Percentiles rank a stretch among this genome's conserved stretches.
Evolutionary conservation across 2,329 filamentous ascomycete species (phyloP).

Genomic region (Myrmaecium sp.): DNA sequence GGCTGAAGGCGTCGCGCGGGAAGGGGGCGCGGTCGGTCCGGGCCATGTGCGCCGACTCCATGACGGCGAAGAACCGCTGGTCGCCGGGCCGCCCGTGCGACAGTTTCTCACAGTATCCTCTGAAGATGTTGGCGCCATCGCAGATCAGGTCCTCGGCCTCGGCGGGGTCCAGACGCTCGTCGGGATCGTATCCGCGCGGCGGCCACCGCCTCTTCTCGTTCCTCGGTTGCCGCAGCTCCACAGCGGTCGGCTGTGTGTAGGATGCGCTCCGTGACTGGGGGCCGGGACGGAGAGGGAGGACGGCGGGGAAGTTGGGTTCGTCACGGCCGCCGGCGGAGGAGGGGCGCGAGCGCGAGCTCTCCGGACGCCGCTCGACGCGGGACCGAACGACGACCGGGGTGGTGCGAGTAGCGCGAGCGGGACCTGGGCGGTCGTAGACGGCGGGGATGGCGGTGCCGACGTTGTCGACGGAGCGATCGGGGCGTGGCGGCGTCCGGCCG

Average conservation of each 20-base stretch:
- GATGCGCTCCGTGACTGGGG: neutral
- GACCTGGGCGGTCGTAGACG: too few relatives aligned
- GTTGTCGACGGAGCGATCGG: too few relatives aligned
- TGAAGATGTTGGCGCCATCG: slow-evolving; percentile 22
- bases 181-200: slow-evolving; percentile 18
- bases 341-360: slow-evolving; percentile 6
- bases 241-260: slow-evolving; percentile 5
- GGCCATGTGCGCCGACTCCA: slow-evolving; percentile 19
- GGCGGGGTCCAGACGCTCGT: slow-evolving; percentile 14
- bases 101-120: slow-evolving; percentile 21
- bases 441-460: neutral
- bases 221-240: slow-evolving; percentile 15
- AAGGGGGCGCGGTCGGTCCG: slow-evolving; percentile 21
- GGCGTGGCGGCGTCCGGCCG: too few relatives aligned
- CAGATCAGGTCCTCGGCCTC: slow-evolving; percentile 22
- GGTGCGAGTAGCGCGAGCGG: slow-evolving; percentile 1
- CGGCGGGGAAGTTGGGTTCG: neutral
- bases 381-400: slow-evolving; percentile 16
- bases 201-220: slow-evolving; percentile 15
- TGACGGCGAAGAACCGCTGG: slow-evolving; percentile 22
- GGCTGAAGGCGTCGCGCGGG: slow-evolving; percentile 18
- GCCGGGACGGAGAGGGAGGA: neutral
- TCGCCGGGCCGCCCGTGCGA: slow-evolving; percentile 19
- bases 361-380: slow-evolving; percentile 19
- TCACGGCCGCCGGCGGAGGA: slow-evolving; percentile 1